Base-by-base conservation (phyloP, 2,329 filamentous ascomycete species). In the Colletotrichum trifolii region DNA sequence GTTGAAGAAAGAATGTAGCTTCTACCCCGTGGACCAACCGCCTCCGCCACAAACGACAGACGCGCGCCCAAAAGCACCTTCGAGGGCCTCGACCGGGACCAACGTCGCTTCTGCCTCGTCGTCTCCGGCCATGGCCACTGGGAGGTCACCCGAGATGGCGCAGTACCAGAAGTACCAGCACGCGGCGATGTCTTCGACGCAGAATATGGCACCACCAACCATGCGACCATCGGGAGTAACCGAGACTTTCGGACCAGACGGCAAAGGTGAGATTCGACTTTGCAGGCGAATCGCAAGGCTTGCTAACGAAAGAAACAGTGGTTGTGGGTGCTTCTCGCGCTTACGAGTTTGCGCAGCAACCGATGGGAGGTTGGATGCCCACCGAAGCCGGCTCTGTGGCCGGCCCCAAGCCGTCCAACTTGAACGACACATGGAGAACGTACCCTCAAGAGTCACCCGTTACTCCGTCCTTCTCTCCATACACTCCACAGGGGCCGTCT, bases 1-100 rank as follows among this genome's bases (percentile, higher is more conserved):
- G 50, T 81, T 98, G 74, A 96, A 96, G 78, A 97, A 97, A 74
- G 93, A 97, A 69, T 98, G 95, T 78, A 93, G 91, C 74, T 98
- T 97, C 78, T 92, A 90, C 71, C 92, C 94, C 0, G 94, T 97
- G 25, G 94, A 97, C 69, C 92, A 94, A 74, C 85, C 88, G 69
- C 87, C 86, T 34, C 83, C 84, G 9, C 55, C 62, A 12, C 62
- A 65, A 8, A 66, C 76, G 36, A 74, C 79, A 48, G 79, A 85
- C 33, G 71, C 77, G 17, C 78, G 79, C 60, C 78, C 80, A 43
- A 84, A 82, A 68, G 77, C 75, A 60, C 70, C 75, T 3, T 73
- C 78, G 15, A 77, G 78, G 54, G 73, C 78, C 42, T 76, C 79
- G 5, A 73, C 77, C 12, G 78, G 78, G 8, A 73, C 78, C 35